Evolutionary conservation across 805 yeast species (phyloP), one percentile per base, ranked within the genome.

Genomic region (Wickerhamiella hasegawae): DNA sequence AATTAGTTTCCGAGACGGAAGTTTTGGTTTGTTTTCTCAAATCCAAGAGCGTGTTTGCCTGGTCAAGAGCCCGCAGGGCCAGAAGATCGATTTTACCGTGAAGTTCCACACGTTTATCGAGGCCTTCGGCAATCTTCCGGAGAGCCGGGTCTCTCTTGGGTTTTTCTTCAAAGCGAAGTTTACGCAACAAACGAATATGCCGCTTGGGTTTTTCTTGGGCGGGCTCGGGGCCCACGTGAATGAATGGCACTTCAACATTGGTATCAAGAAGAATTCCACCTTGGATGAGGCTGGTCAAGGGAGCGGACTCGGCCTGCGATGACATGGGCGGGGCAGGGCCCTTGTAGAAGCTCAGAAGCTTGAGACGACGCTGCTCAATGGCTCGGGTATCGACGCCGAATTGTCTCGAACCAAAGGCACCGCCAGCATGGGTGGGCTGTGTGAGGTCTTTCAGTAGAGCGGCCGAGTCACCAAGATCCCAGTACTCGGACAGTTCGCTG

Each of bases 401-500:
- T n/a, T n/a, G n/a, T n/a, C n/a, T n/a, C 9, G 39, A 24, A 15
- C 54, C 55, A 32, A 43, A 46, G 5, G 39, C 40, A 8, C 64
- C 64, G 14, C 63, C 62, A 6, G 53, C 47, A 18, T 45, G 46
- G 8, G 49, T 45, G 0, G 49, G 51, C 23, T 41, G 34, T 18
- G 42, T 10, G 17, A 40, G 25, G 18, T 47, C 51, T 39, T 44
- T 41, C 23, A 33, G 33, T 22, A 10, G 10, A 3, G 34, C 32
- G 31, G 41, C 48, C 14, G 27, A 39, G 15, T 28, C 22, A 9
- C 41, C 35, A 29, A 47, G 40, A 29, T 46, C 46, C 51, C 67
- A 56, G 40, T 51, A 53, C 38, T 53, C 48, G 35, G 51, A 45
- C 25, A 62, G 50, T 17, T 57, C 45, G 17, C 50, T 40, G 19